Evolutionary conservation across 2,329 filamentous ascomycete species (phyloP), one percentile per base, ranked within the genome.

Genomic region (Aspergillus glaucus): DNA sequence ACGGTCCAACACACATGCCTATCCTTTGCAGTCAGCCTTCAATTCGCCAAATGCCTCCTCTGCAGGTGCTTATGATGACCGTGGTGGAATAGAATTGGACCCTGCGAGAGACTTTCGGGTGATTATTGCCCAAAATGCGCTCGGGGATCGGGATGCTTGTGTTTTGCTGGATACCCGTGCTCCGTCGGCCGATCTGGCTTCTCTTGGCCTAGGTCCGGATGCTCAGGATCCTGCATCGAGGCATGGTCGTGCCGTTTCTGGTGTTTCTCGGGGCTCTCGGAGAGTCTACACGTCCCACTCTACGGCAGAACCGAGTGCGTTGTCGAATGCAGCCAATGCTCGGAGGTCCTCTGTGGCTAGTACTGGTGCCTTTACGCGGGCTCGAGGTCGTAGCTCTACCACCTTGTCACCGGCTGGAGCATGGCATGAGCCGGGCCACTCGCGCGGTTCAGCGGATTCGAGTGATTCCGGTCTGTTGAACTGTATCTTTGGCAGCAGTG

Each of bases 401-500:
- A 74, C 72, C 7, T 62, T 74, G 43, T 69, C 71, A 12, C 64
- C 64, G 3, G 54, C 58, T 2, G 62, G 62, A 21, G 60, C 59
- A 30, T 56, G 59, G 50, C 56, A 62, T 49, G 71, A 68, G 44
- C 55, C 56, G 45, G 62, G 66, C n/a, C 64, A 62, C 48, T 67
- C 63, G 22, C 67, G 69, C 15, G 57, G 63, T 48, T 58, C 67
- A 34, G 58, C 70, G 28, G 77, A 80, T 55, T 73, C 74, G 9
- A 76, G 75, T 43, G 79, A 80, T 67, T 74, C 62, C 59, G 76
- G 65, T 60, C 68, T 63, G 63, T 56, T 82, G 49, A 79, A 80
- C 52, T 82, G 79, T 62, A 82, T 82, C 61, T 82, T 82, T 59
- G 80, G 79, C 24, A 80, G 78, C 52, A 75, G 75, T 46, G 75